Evolutionary conservation across 2,329 filamentous ascomycete species (phyloP), one percentile per base, ranked within the genome.

Genomic region (Fusarium sp.): DNA sequence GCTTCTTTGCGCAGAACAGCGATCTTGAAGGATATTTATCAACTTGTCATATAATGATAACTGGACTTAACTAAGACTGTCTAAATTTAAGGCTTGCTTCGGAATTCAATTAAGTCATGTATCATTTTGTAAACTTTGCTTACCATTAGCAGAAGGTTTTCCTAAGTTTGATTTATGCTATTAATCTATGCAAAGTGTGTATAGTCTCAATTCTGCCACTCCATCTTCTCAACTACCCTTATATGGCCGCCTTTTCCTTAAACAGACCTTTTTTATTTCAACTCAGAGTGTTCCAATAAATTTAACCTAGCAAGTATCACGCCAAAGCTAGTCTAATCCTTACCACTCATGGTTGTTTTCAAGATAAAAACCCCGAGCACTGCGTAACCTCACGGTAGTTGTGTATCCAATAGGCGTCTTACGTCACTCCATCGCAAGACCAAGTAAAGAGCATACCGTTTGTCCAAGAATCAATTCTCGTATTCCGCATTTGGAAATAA

Each of bases 401-500:
- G 20, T 20, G 26, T 33, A 48, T 26, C n/a, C 18, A 30, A 18
- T 27, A 17, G 33, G 40, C 50, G 40, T 62, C 40, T 59, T 56
- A 60, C 45, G 52, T 69, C 56, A 67, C 59, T 57, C 45, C 26
- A 44, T 50, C 38, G 23, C 30, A 30, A 27, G 38, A 26, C 37
- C 45, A 40, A 53, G 53, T 60, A 49, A 49, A 58, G 54, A 67
- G 37, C 60, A 60, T 56, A 23, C 44, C 33, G 27, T 55, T 62
- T 44, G 37, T 38, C 44, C 33, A 56, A 66, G 40, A 67, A 53
- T 33, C 41, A 41, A 70, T 67, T 55, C 52, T 48, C 55, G 66
- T 40, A 49, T 54, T 71, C 69, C 69, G 69, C 69, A 70, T 72
- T 57, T 42, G 69, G 69, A 58, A 69, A 70, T 58, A 41, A 30